Conservation (phyloP, 768 basidiomycete genomes). For the Termitomyces sp. region DNA sequence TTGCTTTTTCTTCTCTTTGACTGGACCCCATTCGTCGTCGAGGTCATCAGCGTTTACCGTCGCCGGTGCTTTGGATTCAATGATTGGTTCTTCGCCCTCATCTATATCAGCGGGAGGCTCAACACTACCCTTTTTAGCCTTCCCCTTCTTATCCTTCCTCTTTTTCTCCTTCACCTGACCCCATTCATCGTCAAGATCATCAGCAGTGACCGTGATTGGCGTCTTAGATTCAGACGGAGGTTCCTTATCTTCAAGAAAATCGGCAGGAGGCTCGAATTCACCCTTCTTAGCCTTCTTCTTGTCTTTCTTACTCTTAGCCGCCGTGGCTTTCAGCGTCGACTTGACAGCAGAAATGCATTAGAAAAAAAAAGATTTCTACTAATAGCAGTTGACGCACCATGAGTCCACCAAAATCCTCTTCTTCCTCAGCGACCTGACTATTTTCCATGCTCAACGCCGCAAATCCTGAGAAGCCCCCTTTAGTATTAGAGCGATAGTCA, state of each 20-base stretch:
- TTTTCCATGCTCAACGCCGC: constrained; percentile 42
- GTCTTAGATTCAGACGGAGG: constrained; percentile 28
- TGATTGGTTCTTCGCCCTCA: constrained; percentile 24
- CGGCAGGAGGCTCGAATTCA: constrained; percentile 31
- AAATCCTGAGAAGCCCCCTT: constrained; percentile 51
- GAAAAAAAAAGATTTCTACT: background rate
- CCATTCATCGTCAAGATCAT: constrained; percentile 73
- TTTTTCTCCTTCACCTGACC: constrained; percentile 57
- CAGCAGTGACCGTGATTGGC: constrained; percentile 54
- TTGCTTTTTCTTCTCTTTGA: constrained; percentile 62
- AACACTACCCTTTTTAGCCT: constrained; percentile 49
- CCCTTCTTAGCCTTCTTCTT: constrained; percentile 53
- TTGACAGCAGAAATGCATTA: constrained; percentile 17
- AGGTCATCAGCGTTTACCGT: constrained; percentile 66
- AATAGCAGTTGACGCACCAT: constrained; percentile 46
- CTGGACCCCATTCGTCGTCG: constrained; percentile 67
- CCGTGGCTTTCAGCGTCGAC: constrained; percentile 60
- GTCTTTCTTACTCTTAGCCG: constrained; percentile 44
- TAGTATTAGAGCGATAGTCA: constrained; percentile 15
- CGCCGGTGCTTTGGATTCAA: constrained; percentile 37
- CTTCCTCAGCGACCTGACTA: constrained; percentile 35
- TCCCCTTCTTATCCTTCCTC: constrained; percentile 60
- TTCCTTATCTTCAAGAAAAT: constrained; percentile 23
- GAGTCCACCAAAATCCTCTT: constrained; percentile 68
- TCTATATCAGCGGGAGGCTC: constrained; percentile 24